A percentile compares a stretch with the other conserved stretches of the same genome.
Evolutionary conservation across 108 stramenopile genomes (phyloP).

Genomic region (Asterionellopsis glacialis): DNA sequence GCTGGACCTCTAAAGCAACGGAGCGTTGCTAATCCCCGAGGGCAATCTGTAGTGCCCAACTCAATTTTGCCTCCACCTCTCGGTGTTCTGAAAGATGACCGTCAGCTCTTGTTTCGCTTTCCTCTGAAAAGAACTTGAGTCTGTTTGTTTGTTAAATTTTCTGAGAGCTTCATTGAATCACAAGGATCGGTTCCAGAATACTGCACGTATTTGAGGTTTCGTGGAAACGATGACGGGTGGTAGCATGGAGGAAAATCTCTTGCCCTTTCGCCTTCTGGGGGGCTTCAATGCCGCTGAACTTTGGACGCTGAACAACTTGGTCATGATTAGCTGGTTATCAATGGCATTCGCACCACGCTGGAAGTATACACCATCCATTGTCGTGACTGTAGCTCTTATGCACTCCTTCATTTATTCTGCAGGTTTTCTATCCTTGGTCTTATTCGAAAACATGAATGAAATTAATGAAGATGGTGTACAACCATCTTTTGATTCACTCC

Average conservation of each 20-base stretch:
- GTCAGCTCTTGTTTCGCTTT: too few relatives aligned
- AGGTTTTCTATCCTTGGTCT: conserved; percentile 5
- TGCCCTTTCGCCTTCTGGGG: conserved; percentile 10
- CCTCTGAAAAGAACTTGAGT: too few relatives aligned
- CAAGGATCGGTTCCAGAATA: too few relatives aligned
- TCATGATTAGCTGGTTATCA: conserved; percentile 15
- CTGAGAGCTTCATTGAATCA: too few relatives aligned
- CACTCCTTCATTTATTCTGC: conserved; percentile 2
- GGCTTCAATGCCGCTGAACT: conserved; percentile 21
- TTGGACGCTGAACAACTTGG: conserved; percentile 18
- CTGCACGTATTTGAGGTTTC: too few relatives aligned
- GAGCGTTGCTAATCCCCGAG: too few relatives aligned
- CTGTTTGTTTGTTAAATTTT: too few relatives aligned
- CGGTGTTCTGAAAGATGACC: too few relatives aligned
- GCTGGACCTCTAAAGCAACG: too few relatives aligned
- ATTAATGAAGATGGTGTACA: neutral
- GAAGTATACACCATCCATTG: conserved; percentile 17
- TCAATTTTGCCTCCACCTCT: too few relatives aligned
- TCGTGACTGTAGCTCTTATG: conserved; percentile 8
- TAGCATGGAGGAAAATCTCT: neutral
- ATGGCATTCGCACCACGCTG: conserved; percentile 20
- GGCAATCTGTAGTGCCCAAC: too few relatives aligned
- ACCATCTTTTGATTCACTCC: conserved; percentile 5
- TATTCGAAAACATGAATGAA: conserved; percentile 2
- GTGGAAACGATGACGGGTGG: too few relatives aligned